Evolutionary conservation across 2,329 filamentous ascomycete species (phyloP), one percentile per base, ranked within the genome.

Genomic region (Cladosporium sp.): DNA sequence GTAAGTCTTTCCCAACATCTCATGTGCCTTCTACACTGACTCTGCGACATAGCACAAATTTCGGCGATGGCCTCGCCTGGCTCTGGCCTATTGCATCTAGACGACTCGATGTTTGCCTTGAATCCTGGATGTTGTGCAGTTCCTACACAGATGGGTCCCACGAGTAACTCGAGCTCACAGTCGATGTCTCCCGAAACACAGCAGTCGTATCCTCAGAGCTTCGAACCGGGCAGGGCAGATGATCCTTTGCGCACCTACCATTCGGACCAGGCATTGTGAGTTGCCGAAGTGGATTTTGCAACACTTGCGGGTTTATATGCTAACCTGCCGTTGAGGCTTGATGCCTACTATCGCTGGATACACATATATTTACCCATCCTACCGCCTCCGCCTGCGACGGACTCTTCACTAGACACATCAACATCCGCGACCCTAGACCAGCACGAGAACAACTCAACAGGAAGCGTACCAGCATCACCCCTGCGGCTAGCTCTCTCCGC

Each of bases 341-440:
- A 76, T 51, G 76, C 74, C 3, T 79, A 79, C 58, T 79, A 79
- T 54, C 68, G 74, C 50, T 79, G 72, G 68, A 74, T 78, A 50
- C 76, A 79, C 53, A 70, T 73, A 1, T 78, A 70, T 52, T 72
- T 78, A 15, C 75, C 76, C 3, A 74, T 78, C 30, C 59, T 79
- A 2, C 76, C 75, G 11, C 65, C 75, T 2, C 73, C 75, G 5
- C 62, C 63, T n/a, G 8, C 39, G n/a, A 12, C 20, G 7, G 13
- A 11, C 17, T 53, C 54, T 22, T 53, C 60, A 22, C 62, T 70
- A 11, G 54, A 64, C 27, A 71, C 68, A 52, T 63, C 15, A 22
- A 8, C 29, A 18, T 15, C 12, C 5, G 8, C 45, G 12, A 32
- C 18, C 2, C 11, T 17, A 7, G n/a, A 36, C 32, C 15, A 11